A percentile compares a stretch with the other conserved stretches of the same genome.
phyloP scores from a whole-genome alignment of 768 basidiomycete species.

The Kwoniella sp. region DNA sequence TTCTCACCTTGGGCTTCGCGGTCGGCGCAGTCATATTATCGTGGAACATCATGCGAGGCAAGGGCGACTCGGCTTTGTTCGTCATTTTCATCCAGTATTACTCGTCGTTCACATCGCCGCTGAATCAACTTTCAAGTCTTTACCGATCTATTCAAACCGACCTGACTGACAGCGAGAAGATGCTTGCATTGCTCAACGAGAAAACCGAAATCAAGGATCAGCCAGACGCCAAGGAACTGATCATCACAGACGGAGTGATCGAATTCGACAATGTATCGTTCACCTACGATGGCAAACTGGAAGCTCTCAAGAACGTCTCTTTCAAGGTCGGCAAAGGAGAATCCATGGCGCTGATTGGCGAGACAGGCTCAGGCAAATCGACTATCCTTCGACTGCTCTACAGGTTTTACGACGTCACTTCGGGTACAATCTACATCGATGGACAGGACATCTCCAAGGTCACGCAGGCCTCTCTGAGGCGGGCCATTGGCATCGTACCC shows the following conservation, averaged over 20 bases:
- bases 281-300: constrained; percentile 59
- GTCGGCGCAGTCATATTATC: constrained; percentile 77
- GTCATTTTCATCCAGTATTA: constrained; percentile 79
- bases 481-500: constrained; percentile 83
- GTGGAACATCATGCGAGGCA: constrained; percentile 59
- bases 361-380: constrained; percentile 70
- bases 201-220: constrained; percentile 78
- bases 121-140: constrained; percentile 72
- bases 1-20: constrained; percentile 64
- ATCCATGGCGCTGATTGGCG: constrained; percentile 84
- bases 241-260: constrained; percentile 70
- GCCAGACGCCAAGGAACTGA: constrained; percentile 67
- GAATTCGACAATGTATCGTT: constrained; percentile 88
- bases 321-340: constrained; percentile 84
- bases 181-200: constrained; percentile 74
- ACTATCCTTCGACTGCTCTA: constrained; percentile 75
- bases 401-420: constrained; percentile 82
- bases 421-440: constrained; percentile 77
- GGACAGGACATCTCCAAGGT: constrained; percentile 83
- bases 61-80: constrained; percentile 60
- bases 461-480: constrained; percentile 72
- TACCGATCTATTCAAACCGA: constrained; percentile 61
- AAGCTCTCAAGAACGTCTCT: constrained; percentile 68
- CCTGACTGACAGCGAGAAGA: constrained; percentile 74
- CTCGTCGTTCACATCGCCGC: constrained; percentile 66